A percentile compares a stretch with the other conserved stretches of the same genome.
These are phyloP conservation scores for Dendrothele bispora DNA, from an alignment of 768 basidiomycete genomes.

Conservation along the genomic window DNA sequence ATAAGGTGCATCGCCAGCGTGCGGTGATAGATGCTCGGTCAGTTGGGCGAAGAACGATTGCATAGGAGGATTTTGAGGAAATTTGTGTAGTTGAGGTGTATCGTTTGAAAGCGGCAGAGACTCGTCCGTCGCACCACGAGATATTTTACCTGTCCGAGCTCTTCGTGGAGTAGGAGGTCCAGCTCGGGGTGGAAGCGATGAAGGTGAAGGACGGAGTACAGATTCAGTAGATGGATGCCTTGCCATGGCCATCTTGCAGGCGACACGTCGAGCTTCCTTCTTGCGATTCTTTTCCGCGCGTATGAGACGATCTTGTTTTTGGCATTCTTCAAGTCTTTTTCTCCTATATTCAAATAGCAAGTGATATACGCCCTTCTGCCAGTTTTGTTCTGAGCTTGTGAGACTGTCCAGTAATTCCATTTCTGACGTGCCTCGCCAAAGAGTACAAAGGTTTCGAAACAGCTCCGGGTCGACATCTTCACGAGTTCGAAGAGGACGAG, in stretches of 20 bases:
- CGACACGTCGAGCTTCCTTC: constrained; percentile 19
- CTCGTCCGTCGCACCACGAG: constrained; percentile 7
- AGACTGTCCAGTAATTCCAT: constrained; percentile 71
- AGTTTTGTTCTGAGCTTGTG: constrained; percentile 66
- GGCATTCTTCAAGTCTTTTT: constrained; percentile 69
- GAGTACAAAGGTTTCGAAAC: constrained; percentile 82
- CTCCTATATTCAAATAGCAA: constrained; percentile 83
- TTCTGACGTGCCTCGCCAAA: constrained; percentile 87
- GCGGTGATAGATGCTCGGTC: constrained; percentile 75
- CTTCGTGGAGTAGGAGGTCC: constrained; percentile 64
- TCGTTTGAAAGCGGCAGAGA: too few relatives aligned
- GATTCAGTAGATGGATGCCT: constrained; percentile 9
- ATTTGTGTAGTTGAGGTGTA: too few relatives aligned
- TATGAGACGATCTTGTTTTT: constrained; percentile 61
- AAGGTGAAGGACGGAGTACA: constrained; percentile 23
- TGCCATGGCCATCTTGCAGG: constrained; percentile 22
- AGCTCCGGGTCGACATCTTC: constrained; percentile 86
- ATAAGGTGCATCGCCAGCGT: constrained; percentile 43
- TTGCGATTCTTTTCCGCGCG: constrained; percentile 34
- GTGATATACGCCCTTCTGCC: constrained; percentile 97
- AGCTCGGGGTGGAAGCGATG: constrained; percentile 50
- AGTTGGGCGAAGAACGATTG: constrained; percentile 87
- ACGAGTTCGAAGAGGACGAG: constrained; percentile 60
- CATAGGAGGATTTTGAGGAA: constrained; percentile 75
- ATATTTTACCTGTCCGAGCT: constrained; percentile 34